Evolutionary conservation across 225 moss, liverwort and hornwort genomes (phyloP), one percentile per base, ranked within the genome.

Genomic region (Climacium dendroides): DNA sequence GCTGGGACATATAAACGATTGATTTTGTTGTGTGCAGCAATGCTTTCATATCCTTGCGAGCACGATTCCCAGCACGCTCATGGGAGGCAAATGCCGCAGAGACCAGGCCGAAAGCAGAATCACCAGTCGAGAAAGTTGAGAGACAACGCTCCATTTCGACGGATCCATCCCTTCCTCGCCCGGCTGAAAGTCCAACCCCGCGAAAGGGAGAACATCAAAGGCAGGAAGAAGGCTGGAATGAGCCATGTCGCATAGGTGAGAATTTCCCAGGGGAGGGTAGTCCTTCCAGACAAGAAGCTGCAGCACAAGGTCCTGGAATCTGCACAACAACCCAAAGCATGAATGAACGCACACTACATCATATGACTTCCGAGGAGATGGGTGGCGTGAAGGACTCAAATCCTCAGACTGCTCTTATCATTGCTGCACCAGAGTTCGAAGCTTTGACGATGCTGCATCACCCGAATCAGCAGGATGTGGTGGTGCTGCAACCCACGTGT

Each of bases 1-100:
- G 48, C 74, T 58, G 41, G 11, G 35, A 45, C 18, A 26, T 26
- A 45, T 15, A 62, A 74, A 45, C 5, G 19, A 39, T 10, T 39
- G 5, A 23, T 43, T 30, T 45, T 47, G 35, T 60, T 61, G n/a
- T 60, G 85, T 94, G 93, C 95, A 98, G 97, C 85, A 95, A 96
- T 87, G 98, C 95, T 34, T 98, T 96, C 91, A 98, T 98, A 93
- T 85, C 90, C 65, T 91, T 98, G 85, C 94, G 95, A 78, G 92
- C 98, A 66, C 90, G 91, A 62, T 98, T 93, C 89, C 98, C 98
- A 75, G 93, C 93, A 62, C 66, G 83, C 45, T 69, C 82, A 72
- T 15, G 53, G 59, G 74, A 85, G 48, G 28, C 48, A 62, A 85
- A 61, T n/a, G 61, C 75, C 47, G 65, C 64, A 61, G 61, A 85